Evolutionary conservation across 352 stramenopile genomes (phyloP).

Genomic region (Pythium folliculosum): DNA sequence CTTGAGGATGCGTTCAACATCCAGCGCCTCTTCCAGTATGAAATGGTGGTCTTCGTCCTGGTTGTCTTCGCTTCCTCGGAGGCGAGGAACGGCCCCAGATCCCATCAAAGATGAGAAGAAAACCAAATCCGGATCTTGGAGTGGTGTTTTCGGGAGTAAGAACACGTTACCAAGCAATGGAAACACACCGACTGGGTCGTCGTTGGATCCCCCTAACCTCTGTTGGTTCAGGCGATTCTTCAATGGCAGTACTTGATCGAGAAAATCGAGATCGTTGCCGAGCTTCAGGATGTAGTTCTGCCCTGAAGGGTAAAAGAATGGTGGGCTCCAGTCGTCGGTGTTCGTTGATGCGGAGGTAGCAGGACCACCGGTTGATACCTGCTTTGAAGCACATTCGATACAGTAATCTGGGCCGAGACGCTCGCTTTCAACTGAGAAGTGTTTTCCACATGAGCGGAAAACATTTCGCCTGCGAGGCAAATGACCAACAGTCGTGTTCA

Average conservation of each 20-base stretch:
- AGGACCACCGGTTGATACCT: slow-evolving; percentile 28
- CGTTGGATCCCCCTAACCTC: not conserved
- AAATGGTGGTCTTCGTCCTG: slow-evolving; percentile 27
- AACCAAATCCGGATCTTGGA: slow-evolving; percentile 63
- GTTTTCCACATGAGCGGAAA: slow-evolving; percentile 77
- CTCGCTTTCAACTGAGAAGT: slow-evolving; percentile 84
- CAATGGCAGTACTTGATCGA: slow-evolving; percentile 55
- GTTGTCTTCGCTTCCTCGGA: slow-evolving; percentile 20
- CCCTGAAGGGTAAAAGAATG: slow-evolving; percentile 59
- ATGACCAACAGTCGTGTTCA: slow-evolving; percentile 66
- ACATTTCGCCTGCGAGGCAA: slow-evolving; percentile 60
- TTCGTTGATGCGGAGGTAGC: not conserved
- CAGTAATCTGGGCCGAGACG: slow-evolving; percentile 61
- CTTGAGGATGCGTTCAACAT: slow-evolving; percentile 47
- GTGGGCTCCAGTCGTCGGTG: slow-evolving; percentile 58
- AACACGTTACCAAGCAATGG: slow-evolving; percentile 74
- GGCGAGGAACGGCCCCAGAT: slow-evolving; percentile 19
- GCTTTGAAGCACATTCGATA: slow-evolving; percentile 74
- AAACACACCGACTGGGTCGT: slow-evolving; percentile 33
- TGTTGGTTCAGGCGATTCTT: slow-evolving; percentile 41
- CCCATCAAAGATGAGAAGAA: slow-evolving; percentile 34
- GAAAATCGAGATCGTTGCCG: slow-evolving; percentile 69
- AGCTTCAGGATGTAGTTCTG: slow-evolving; percentile 84
- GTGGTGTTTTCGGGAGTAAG: slow-evolving; percentile 56
- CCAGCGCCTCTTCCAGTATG: slow-evolving; percentile 36